Conservation (phyloP, 2,329 filamentous ascomycete genomes). For the Pseudocercospora musae region DNA sequence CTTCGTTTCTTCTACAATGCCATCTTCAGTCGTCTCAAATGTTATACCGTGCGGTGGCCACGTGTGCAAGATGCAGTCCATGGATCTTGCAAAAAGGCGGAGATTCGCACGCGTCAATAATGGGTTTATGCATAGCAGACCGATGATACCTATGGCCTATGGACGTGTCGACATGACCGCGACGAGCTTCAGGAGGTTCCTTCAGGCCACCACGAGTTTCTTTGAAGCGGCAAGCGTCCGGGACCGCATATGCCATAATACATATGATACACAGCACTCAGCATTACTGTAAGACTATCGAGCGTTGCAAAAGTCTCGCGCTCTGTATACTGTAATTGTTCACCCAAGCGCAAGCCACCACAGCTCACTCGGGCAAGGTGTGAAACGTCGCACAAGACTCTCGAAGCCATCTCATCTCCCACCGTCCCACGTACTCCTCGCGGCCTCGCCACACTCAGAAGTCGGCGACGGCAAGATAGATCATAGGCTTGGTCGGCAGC, state of each 20-base stretch:
- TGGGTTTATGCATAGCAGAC: too few relatives aligned
- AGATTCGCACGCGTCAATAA: too few relatives aligned
- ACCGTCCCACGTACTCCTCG: not conserved
- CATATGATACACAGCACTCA: too few relatives aligned
- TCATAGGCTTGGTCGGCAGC: not conserved
- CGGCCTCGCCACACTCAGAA: not conserved
- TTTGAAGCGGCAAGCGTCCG: not conserved
- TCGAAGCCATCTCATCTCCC: constrained; percentile 1
- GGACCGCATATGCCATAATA: too few relatives aligned
- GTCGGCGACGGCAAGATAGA: not conserved
- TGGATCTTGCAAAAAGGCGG: too few relatives aligned
- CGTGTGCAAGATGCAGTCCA: too few relatives aligned
- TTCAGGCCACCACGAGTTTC: not conserved
- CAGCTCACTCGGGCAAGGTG: not conserved
- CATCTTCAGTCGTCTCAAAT: not conserved
- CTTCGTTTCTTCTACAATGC: too few relatives aligned
- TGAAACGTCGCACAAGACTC: not conserved
- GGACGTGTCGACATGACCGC: not conserved
- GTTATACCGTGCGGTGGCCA: not conserved
- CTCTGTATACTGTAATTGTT: too few relatives aligned
- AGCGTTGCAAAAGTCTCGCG: not conserved
- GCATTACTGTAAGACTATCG: constrained; percentile 3
- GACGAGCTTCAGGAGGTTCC: not conserved
- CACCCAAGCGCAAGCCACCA: not conserved
- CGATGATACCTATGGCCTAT: too few relatives aligned